These are phyloP conservation scores for Chytriomyces sp. DNA, from an alignment of 192 early-diverging fungal genomes.

Conservation along the genomic window DNA sequence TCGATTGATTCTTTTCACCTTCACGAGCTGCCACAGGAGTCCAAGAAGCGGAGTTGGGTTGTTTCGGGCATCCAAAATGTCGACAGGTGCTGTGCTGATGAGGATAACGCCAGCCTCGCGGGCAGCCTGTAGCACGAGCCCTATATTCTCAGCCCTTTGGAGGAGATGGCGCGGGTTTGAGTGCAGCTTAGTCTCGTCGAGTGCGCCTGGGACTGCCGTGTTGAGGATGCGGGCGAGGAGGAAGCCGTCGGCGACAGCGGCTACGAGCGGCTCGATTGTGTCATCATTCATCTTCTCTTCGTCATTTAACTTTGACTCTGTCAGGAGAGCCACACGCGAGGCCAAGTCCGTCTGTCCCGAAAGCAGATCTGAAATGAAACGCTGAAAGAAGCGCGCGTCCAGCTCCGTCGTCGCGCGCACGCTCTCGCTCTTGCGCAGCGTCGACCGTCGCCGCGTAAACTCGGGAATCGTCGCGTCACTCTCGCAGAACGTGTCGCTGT, in stretches of 20 bases:
- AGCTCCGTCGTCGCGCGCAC: not conserved
- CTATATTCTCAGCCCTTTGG: constrained; percentile 13
- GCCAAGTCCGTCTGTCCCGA: not conserved
- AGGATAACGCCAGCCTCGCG: constrained; percentile 7
- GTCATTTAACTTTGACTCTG: too few species aligned
- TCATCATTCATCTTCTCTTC: too few species aligned
- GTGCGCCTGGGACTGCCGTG: constrained; percentile 15
- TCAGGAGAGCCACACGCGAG: not conserved
- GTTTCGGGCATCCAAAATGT: not conserved
- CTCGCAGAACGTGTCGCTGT: too few species aligned
- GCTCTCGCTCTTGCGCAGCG: not conserved
- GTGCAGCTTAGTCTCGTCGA: constrained; percentile 7
- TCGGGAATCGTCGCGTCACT: not conserved
- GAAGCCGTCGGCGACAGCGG: not conserved
- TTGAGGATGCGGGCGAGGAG: constrained; percentile 1
- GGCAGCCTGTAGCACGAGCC: constrained; percentile 11
- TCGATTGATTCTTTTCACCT: not conserved
- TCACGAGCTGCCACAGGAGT: constrained; percentile 16
- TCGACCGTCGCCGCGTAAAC: not conserved
- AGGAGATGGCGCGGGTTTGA: not conserved
- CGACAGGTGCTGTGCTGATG: constrained; percentile 10
- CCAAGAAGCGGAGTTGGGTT: constrained; percentile 18
- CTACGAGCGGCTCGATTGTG: not conserved
- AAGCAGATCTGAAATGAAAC: constrained; percentile 1
- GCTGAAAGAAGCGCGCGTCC: not conserved